A percentile compares a stretch with the other conserved stretches of the same genome.
phyloP scores from a whole-genome alignment of 139 green algal genomes.

The Chlamydomonas schloesseri region DNA sequence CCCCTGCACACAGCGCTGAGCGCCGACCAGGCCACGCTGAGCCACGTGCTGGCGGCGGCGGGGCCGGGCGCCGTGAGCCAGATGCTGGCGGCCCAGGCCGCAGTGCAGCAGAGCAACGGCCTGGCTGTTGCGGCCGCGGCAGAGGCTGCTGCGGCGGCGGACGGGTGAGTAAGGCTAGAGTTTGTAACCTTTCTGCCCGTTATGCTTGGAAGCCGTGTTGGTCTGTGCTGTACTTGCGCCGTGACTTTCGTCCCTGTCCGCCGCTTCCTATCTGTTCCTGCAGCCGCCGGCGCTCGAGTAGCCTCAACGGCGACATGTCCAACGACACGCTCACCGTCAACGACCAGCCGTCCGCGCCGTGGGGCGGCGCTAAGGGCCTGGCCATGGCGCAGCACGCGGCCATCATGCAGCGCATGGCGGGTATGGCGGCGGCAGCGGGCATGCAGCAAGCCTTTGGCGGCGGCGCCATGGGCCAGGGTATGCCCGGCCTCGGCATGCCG shows the following conservation, averaged over 20 bases:
- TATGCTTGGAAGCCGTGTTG: too few species aligned
- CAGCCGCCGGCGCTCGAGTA: conserved; percentile 24
- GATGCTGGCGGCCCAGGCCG: conserved; percentile 33
- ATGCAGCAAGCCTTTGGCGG: conserved; percentile 13
- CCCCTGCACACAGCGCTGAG: conserved; percentile 6
- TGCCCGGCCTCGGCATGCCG: not conserved
- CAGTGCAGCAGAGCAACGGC: conserved; percentile 19
- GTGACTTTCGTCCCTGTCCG: too few species aligned
- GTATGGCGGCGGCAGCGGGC: conserved; percentile 13
- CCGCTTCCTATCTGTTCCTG: not conserved
- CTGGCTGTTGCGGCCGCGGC: not conserved
- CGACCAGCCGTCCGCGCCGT: not conserved
- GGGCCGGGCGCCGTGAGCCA: conserved; percentile 19
- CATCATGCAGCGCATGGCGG: conserved; percentile 12
- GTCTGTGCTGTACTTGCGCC: too few species aligned
- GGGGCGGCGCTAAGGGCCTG: not conserved
- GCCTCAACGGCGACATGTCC: conserved; percentile 9
- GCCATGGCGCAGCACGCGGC: conserved; percentile 39
- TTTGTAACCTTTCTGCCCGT: too few species aligned
- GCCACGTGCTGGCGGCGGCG: conserved; percentile 28
- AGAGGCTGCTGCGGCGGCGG: conserved; percentile 8
- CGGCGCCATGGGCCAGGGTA: conserved; percentile 1
- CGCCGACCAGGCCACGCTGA: conserved; percentile 37
- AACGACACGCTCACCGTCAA: conserved; percentile 31
- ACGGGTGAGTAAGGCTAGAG: not conserved